phyloP scores from a whole-genome alignment of 345 rosid species.

The Rhizophora apiculata region DNA sequence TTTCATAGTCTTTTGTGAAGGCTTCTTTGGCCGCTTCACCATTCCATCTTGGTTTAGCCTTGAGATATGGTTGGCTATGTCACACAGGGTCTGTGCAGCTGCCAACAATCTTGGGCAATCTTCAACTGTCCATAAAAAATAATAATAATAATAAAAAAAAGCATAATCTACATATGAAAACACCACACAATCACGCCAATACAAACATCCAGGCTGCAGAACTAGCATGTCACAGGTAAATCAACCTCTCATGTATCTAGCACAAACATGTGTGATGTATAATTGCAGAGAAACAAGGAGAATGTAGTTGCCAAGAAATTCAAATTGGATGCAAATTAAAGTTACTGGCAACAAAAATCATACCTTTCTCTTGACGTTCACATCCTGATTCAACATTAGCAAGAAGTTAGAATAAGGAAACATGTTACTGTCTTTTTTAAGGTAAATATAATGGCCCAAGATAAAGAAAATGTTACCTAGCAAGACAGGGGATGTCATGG shows the following conservation, averaged over 20 bases:
- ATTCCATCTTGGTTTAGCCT: slow-evolving; percentile 42
- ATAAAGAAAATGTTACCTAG: slow-evolving; percentile 37
- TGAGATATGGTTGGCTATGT: slow-evolving; percentile 40
- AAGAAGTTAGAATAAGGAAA: slow-evolving; percentile 7
- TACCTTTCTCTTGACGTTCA: slow-evolving; percentile 48
- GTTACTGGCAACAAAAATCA: slow-evolving; percentile 4
- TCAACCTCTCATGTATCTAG: no score
- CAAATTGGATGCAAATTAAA: slow-evolving; percentile 5
- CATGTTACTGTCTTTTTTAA: neutral
- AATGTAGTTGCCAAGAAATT: neutral
- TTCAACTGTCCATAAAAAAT: slow-evolving; percentile 39
- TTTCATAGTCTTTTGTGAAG: slow-evolving; percentile 60
- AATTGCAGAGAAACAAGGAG: neutral
- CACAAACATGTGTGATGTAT: neutral
- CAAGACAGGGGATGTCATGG: slow-evolving; percentile 31
- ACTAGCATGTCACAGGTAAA: no score
- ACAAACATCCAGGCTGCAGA: no score
- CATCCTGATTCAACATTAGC: slow-evolving; percentile 42
- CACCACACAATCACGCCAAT: no score
- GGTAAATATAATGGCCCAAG: neutral
- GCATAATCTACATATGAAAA: neutral
- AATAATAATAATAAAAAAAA: slow-evolving; percentile 10
- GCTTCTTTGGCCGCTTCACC: slow-evolving; percentile 65
- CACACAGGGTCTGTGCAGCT: slow-evolving; percentile 72
- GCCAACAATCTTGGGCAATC: slow-evolving; percentile 57